phyloP scores from a whole-genome alignment of 164 flowering plant genomes.

The Nymphaea thermarum region DNA sequence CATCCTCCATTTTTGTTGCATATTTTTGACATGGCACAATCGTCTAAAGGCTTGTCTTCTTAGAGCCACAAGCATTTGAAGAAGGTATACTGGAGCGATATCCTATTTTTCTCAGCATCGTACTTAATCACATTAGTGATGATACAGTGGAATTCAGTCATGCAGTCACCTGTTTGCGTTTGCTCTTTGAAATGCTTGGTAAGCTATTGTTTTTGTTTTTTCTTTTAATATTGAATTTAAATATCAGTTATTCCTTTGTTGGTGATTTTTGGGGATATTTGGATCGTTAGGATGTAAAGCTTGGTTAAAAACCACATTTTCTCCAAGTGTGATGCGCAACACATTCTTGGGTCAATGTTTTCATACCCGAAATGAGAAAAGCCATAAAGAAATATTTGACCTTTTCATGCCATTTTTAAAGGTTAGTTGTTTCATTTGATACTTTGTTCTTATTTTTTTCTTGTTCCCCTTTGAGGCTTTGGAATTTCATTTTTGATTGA shows the following conservation, averaged over 20 bases:
- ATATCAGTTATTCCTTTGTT: background rate
- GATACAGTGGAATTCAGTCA: slow-evolving; percentile 76
- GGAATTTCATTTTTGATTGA: background rate
- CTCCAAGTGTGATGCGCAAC: slow-evolving; percentile 93
- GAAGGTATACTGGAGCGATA: slow-evolving; percentile 87
- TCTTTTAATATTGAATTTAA: background rate
- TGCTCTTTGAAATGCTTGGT: slow-evolving; percentile 91
- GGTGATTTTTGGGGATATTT: slow-evolving; percentile 8
- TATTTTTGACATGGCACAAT: slow-evolving; percentile 6
- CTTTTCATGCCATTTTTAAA: slow-evolving; percentile 86
- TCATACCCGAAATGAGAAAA: slow-evolving; percentile 87
- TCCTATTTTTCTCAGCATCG: slow-evolving; percentile 74
- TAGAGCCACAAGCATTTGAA: slow-evolving; percentile 86
- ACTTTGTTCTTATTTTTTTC: background rate
- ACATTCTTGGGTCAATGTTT: slow-evolving; percentile 91
- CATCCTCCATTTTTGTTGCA: slow-evolving; percentile 8
- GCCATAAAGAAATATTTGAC: slow-evolving; percentile 94
- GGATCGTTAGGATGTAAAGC: slow-evolving; percentile 60
- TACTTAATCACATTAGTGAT: slow-evolving; percentile 82
- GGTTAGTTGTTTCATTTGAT: slow-evolving; percentile 35
- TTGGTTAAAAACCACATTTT: slow-evolving; percentile 79
- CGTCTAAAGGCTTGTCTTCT: slow-evolving; percentile 62
- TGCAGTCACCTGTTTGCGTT: slow-evolving; percentile 75
- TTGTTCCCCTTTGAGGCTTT: background rate
- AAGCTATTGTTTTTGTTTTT: slow-evolving; percentile 10